phyloP scores from a whole-genome alignment of 371 early-diverging fungal species.

The Mortierella sp. region DNA sequence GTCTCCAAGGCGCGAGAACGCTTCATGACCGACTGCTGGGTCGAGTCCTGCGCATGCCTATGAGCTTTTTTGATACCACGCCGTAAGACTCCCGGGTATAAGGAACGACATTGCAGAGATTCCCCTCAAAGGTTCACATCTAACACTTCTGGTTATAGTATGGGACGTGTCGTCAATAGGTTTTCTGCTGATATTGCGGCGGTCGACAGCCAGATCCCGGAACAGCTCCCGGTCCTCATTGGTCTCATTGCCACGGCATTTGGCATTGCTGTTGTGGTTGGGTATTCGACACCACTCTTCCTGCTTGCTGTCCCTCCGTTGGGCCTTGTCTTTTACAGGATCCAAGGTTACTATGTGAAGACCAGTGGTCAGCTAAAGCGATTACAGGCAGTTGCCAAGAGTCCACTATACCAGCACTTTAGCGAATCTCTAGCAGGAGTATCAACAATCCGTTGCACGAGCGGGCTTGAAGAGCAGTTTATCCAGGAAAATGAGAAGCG shows the following conservation, averaged over 20 bases:
- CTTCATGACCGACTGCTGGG: slow-evolving; percentile 79
- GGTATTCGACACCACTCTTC: slow-evolving; percentile 72
- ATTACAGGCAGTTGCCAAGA: slow-evolving; percentile 81
- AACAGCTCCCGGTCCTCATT: slow-evolving; percentile 54
- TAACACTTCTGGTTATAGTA: slow-evolving; percentile 21
- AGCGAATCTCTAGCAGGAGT: slow-evolving; percentile 82
- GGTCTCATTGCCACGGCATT: slow-evolving; percentile 39
- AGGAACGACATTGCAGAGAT: slow-evolving; percentile 3
- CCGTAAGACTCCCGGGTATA: slow-evolving; percentile 69
- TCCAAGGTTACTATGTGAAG: slow-evolving; percentile 76
- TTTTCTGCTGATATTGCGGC: slow-evolving; percentile 91
- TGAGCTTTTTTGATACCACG: slow-evolving; percentile 86
- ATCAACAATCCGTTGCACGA: slow-evolving; percentile 83
- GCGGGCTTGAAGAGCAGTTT: slow-evolving; percentile 62
- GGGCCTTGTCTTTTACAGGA: slow-evolving; percentile 63
- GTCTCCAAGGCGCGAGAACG: slow-evolving; percentile 54
- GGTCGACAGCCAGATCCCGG: slow-evolving; percentile 71
- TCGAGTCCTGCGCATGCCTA: slow-evolving; percentile 74
- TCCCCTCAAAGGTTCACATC: too few relatives aligned
- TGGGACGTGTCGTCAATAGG: slow-evolving; percentile 87
- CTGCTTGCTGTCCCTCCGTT: slow-evolving; percentile 67
- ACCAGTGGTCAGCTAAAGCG: slow-evolving; percentile 83
- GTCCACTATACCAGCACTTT: slow-evolving; percentile 89
- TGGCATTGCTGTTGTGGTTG: slow-evolving; percentile 70
- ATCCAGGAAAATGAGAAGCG: slow-evolving; percentile 55